Evolutionary conservation across 2,329 filamentous ascomycete species (phyloP).

Genomic region (Didymella exigua): DNA sequence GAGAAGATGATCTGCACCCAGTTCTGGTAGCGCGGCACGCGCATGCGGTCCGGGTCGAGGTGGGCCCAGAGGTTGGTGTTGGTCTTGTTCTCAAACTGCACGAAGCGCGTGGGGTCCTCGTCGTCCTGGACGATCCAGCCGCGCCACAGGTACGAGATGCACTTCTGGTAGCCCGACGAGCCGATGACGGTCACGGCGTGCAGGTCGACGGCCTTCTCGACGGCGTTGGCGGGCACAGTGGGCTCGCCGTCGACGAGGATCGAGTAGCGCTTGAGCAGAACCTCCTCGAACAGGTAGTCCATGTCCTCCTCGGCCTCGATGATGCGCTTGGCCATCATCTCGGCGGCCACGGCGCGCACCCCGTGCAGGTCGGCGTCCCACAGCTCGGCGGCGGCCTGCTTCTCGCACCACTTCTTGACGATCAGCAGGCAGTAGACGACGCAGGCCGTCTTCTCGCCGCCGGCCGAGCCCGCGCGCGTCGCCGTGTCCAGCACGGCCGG

Average conservation of each 20-base stretch:
- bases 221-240: conserved; percentile 80
- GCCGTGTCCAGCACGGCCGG: conserved; percentile 78
- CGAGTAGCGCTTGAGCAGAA: conserved; percentile 88
- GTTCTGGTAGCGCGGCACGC: conserved; percentile 91
- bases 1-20: conserved; percentile 84
- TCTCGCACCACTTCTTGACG: conserved; percentile 75
- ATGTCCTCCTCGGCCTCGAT: conserved; percentile 86
- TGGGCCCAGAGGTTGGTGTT: conserved; percentile 79
- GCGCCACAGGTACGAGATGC: conserved; percentile 88
- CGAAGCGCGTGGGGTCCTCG: conserved; percentile 84
- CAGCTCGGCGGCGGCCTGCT: conserved; percentile 78
- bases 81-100: conserved; percentile 83
- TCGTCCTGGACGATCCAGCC: conserved; percentile 98
- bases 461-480: conserved; percentile 71
- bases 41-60: conserved; percentile 92
- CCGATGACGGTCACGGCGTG: conserved; percentile 89
- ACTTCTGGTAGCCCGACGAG: conserved; percentile 94
- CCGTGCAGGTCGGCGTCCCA: conserved; percentile 90
- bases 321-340: conserved; percentile 87
- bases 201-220: conserved; percentile 91
- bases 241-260: conserved; percentile 73
- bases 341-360: conserved; percentile 79
- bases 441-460: conserved; percentile 73
- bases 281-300: conserved; percentile 76
- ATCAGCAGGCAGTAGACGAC: conserved; percentile 85